Base-by-base conservation (phyloP, 495 filamentous ascomycete species). In the Podospora didyma region DNA sequence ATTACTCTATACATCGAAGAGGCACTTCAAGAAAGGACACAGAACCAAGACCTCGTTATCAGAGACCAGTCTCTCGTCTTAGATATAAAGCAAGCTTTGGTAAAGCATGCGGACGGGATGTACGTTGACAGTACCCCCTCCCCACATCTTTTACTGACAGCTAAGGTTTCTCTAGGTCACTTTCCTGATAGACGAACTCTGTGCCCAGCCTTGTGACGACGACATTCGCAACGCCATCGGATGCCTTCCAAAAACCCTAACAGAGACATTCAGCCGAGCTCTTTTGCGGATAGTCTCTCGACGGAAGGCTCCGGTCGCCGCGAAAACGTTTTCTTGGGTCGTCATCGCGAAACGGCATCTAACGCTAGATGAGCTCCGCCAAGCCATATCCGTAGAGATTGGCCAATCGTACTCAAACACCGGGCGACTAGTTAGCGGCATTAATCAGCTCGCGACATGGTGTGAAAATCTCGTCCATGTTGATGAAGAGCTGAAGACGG, bases 381-480 rank as follows among this genome's bases (percentile, higher is more conserved):
- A 49, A 31, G 47, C 47, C 20, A 49, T 49, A 26, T 49, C 24
- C 14, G 24, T 49, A 16, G 47, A 49, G 47, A 49, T 49, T 31
- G 47, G 47, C 24, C 47, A 49, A 49, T 9, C 4, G 24, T 49
- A 49, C 42, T 46, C 42, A 46, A 46, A 7, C 7, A 7, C 42
- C 14, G 42, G 19, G 42, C 42, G 42, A 46, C 42, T 46, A 7
- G 16, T 21, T 21, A 46, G 19, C 42, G 42, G 19, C 19, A 46
- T 46, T 17, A 7, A 46, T 21, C 42, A 46, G 7, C 14, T 46
- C 42, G 19, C 16, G 16, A 7, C 42, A n/a, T 46, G 42, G 47
- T 49, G 47, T 28, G 47, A 49, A 49, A 49, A 49, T 31, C 47
- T 49, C 23, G 47, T 49, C 47, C 47, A 49, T 28, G 47, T 49